Conservation (phyloP, 495 filamentous ascomycete genomes). For the Margaritispora aquatica region DNA sequence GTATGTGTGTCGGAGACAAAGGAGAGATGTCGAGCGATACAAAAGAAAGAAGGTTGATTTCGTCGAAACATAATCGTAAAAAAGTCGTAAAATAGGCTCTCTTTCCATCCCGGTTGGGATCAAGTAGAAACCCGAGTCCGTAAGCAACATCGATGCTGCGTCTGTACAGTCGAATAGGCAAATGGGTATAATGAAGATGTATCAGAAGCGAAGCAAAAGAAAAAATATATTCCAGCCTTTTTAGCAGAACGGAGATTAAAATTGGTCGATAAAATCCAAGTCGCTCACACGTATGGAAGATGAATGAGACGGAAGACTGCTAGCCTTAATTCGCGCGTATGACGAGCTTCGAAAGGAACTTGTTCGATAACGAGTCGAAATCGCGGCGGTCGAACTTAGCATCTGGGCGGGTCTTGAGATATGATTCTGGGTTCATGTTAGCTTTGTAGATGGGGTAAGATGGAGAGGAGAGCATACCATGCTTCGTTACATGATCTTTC, state of each 20-base stretch:
- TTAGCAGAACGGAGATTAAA: constrained; percentile 11
- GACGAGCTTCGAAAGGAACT: constrained; percentile 88
- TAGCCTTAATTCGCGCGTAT: constrained; percentile 73
- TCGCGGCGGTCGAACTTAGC: constrained; percentile 80
- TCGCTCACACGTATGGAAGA: too few relatives aligned
- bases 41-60: constrained; percentile 14
- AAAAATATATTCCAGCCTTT: too few relatives aligned
- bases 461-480: constrained; percentile 55
- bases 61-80: background rate
- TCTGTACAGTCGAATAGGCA: constrained; percentile 25
- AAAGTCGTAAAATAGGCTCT: too few relatives aligned
- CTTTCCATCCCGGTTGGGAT: too few relatives aligned
- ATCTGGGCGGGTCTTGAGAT: constrained; percentile 46
- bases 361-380: constrained; percentile 91
- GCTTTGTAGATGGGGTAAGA: constrained; percentile 4
- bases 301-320: background rate
- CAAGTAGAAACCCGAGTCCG: too few relatives aligned
- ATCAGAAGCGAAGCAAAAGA: too few relatives aligned
- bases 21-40: constrained; percentile 3
- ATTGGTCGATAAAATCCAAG: too few relatives aligned
- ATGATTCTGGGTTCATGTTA: constrained; percentile 38
- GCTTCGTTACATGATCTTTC: constrained; percentile 76
- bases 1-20: background rate
- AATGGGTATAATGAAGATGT: constrained; percentile 24
- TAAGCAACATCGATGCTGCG: constrained; percentile 16